Conservation (phyloP, 306 rosid species). For the Coriaria nepalensis region DNA sequence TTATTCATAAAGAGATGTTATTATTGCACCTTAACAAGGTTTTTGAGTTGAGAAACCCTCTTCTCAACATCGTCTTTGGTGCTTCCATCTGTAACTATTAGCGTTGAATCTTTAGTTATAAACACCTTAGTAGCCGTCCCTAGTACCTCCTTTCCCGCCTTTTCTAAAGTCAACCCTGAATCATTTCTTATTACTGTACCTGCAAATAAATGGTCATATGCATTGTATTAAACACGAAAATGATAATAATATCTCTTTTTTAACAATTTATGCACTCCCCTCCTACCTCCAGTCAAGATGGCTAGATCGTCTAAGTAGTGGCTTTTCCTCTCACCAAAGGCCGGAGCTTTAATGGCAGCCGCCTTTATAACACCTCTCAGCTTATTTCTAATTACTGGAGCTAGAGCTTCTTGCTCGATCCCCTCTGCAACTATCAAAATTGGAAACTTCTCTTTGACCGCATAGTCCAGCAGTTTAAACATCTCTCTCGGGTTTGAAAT, state of each 20-base stretch:
- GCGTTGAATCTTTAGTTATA: slow-evolving; percentile 67
- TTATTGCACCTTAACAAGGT: slow-evolving; percentile 52
- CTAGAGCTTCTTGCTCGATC: slow-evolving; percentile 71
- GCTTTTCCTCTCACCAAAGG: slow-evolving; percentile 85
- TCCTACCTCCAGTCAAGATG: slow-evolving; percentile 87
- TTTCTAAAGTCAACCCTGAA: slow-evolving; percentile 60
- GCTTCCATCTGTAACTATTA: slow-evolving; percentile 75
- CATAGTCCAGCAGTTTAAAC: slow-evolving; percentile 60
- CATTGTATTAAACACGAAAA: not conserved
- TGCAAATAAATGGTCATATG: slow-evolving; percentile 18
- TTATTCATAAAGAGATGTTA: slow-evolving; percentile 10
- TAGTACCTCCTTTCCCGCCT: slow-evolving; percentile 39
- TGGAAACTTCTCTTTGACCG: slow-evolving; percentile 68
- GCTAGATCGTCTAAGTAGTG: slow-evolving; percentile 84
- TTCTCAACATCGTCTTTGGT: slow-evolving; percentile 45
- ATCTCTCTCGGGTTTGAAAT: slow-evolving; percentile 65
- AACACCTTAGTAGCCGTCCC: slow-evolving; percentile 65
- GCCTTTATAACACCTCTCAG: slow-evolving; percentile 69
- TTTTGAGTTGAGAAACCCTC: slow-evolving; percentile 54
- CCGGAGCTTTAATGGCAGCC: slow-evolving; percentile 85
- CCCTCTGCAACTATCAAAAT: slow-evolving; percentile 79
- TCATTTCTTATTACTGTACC: slow-evolving; percentile 88
- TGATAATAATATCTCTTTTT: slow-evolving; percentile 8
- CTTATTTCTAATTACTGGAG: slow-evolving; percentile 83
- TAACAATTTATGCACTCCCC: slow-evolving; percentile 4